These are phyloP conservation scores for Nepenthes gracilis DNA, from an alignment of 148 eudicot species.

Conservation along the genomic window DNA sequence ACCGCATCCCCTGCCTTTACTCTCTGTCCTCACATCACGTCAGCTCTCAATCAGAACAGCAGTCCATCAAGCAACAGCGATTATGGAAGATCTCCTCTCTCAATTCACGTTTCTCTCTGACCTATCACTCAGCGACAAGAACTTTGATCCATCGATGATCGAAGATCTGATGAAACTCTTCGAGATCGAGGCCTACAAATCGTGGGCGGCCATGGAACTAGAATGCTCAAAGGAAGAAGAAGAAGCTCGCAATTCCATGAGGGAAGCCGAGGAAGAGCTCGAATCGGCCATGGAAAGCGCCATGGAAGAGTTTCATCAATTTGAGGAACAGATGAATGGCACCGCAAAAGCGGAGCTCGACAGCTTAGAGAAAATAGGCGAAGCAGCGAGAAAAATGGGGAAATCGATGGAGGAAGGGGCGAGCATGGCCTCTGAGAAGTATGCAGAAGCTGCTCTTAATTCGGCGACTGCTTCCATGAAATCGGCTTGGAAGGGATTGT, in stretches of 20 bases:
- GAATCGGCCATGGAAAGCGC: constrained; percentile 64
- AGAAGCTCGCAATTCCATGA: constrained; percentile 25
- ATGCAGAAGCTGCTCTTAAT: constrained; percentile 56
- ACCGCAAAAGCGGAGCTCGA: constrained; percentile 27
- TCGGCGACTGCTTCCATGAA: constrained; percentile 33
- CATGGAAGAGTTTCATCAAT: constrained; percentile 52
- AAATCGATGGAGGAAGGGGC: constrained; percentile 58
- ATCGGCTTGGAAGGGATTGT: constrained; percentile 52
- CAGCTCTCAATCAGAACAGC: too few relatives aligned
- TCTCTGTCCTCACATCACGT: too few relatives aligned
- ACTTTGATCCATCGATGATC: constrained; percentile 58
- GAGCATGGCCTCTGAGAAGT: constrained; percentile 48
- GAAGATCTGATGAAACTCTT: constrained; percentile 62
- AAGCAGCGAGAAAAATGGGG: constrained; percentile 44
- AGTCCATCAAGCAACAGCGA: neutral
- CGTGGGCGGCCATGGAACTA: constrained; percentile 70
- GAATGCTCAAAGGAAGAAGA: constrained; percentile 23
- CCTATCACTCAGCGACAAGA: constrained; percentile 44
- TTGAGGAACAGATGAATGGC: constrained; percentile 47
- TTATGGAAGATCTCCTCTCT: constrained; percentile 11
- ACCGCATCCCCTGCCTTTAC: too few relatives aligned
- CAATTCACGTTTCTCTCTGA: constrained; percentile 25
- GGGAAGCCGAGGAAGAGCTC: constrained; percentile 44
- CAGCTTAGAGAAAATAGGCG: constrained; percentile 30
- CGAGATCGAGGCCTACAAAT: constrained; percentile 63